These are phyloP conservation scores for Chaetomium cochliodes DNA, from an alignment of 495 filamentous ascomycete species.

Conservation along the genomic window DNA sequence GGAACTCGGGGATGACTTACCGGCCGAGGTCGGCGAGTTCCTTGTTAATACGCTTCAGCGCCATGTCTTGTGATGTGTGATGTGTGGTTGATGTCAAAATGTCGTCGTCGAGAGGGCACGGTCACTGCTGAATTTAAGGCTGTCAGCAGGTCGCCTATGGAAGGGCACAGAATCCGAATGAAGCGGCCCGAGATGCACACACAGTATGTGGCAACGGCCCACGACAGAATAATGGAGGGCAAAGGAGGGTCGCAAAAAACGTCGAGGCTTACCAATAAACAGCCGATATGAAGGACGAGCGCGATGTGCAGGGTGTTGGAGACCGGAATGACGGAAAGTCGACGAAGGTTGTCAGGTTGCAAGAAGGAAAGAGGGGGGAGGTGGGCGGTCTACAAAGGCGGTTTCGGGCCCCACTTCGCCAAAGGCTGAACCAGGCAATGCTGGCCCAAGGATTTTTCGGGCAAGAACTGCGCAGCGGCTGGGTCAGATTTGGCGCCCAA, in stretches of 20 bases:
- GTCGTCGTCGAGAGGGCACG: constrained; percentile 20
- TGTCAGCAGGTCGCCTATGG: constrained; percentile 33
- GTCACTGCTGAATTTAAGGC: constrained; percentile 30
- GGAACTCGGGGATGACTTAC: constrained; percentile 55
- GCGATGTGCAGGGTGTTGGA: constrained; percentile 6
- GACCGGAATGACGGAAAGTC: constrained; percentile 26
- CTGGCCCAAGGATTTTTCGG: constrained; percentile 31
- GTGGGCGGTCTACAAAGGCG: constrained; percentile 33
- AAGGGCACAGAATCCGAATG: constrained; percentile 34
- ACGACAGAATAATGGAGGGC: not conserved
- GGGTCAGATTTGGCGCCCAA: constrained; percentile 28
- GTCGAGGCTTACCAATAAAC: constrained; percentile 22
- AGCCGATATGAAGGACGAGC: not conserved
- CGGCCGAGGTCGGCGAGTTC: constrained; percentile 98
- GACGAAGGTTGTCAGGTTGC: constrained; percentile 28
- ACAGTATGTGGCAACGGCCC: not conserved
- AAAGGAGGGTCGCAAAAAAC: constrained; percentile 10
- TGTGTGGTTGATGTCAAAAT: constrained; percentile 25
- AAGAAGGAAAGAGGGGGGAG: constrained; percentile 31
- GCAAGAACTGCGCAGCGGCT: constrained; percentile 23
- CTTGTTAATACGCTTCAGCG: constrained; percentile 99
- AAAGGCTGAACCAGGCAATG: constrained; percentile 21
- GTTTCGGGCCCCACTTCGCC: constrained; percentile 23
- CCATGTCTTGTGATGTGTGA: constrained; percentile 62
- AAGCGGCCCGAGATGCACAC: constrained; percentile 20